Evolutionary conservation across 805 yeast species (phyloP), one percentile per base, ranked within the genome.

Genomic region (Cyberlindnera xishuangbannaensis): DNA sequence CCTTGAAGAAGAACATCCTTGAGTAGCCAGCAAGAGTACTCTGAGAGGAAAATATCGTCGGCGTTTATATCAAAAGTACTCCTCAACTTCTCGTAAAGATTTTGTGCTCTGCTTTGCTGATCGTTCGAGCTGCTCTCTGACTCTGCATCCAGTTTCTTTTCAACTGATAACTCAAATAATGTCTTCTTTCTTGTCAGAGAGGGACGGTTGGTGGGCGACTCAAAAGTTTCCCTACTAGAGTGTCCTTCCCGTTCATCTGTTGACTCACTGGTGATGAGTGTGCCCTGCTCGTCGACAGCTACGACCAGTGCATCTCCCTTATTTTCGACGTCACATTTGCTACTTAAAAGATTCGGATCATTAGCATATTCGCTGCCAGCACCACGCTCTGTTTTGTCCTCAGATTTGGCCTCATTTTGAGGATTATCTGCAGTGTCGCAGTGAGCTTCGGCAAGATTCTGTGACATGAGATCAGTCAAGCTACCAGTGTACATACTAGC

Each of bases 1-100:
- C 97, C 97, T 56, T 86, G 96, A 17, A 87, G 60, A 18, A 90
- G 61, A 0, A 88, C 92, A 47, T 84, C 95, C 39, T 78, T 73
- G 37, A 86, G 64, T 23, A 88, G 62, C 95, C 95, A 88, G 19
- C 87, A 76, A 3, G 80, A 69, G 47, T 68, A 81, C 41, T 78
- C 83, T n/a, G 68, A 71, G 20, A 70, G 46, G 39, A 79, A 67
- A n/a, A 56, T 55, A 44, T 80, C 87, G 25, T 67, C 66, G 15
- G 66, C 70, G n/a, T 57, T 53, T n/a, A 80, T 55, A 5, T 64
- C 65, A 45, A 72, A 71, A 2, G 59, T 55, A 6, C 48, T 41
- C 22, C 48, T 52, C 26, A 69, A 42, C 35, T 64, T 66, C 6
- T 51, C 47, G 15, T 59, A 53, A 2, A 69, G 43, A 1, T 64